phyloP scores from a whole-genome alignment of 106 monocot species.

The Dioscorea dumetorum region DNA sequence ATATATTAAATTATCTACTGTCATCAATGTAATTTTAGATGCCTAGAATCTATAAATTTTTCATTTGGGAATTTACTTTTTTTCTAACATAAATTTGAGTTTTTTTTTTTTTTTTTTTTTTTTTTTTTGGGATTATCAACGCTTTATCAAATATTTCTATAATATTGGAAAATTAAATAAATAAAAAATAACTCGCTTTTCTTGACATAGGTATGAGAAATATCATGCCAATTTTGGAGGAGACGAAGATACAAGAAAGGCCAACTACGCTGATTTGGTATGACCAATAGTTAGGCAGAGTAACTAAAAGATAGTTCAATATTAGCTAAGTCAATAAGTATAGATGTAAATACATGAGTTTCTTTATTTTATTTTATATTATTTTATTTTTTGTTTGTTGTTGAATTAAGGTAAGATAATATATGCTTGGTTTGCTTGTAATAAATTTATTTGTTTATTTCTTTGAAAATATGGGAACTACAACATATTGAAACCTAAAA shows the following conservation, averaged over 20 bases:
- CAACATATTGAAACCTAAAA: background rate
- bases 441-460: background rate
- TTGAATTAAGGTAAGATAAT: background rate
- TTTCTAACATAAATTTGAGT: background rate
- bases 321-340: background rate
- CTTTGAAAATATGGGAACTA: background rate
- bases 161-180: too few relatives aligned
- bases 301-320: too few relatives aligned
- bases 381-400: too few relatives aligned
- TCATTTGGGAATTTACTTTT: background rate
- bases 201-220: constrained; percentile 36
- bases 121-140: too few relatives aligned
- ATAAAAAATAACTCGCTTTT: background rate
- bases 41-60: too few relatives aligned
- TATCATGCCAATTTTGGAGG: constrained; percentile 48
- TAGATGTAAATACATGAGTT: background rate
- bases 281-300: too few relatives aligned
- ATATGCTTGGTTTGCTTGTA: background rate
- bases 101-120: too few relatives aligned
- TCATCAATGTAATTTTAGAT: too few relatives aligned
- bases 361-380: background rate
- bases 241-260: constrained; percentile 34
- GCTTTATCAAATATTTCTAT: too few relatives aligned
- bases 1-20: too few relatives aligned
- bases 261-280: constrained; percentile 52